A percentile compares a stretch with the other conserved stretches of the same genome.
These are phyloP conservation scores for Xylaria sp. DNA, from an alignment of 2,329 filamentous ascomycete genomes.

Conservation along the genomic window DNA sequence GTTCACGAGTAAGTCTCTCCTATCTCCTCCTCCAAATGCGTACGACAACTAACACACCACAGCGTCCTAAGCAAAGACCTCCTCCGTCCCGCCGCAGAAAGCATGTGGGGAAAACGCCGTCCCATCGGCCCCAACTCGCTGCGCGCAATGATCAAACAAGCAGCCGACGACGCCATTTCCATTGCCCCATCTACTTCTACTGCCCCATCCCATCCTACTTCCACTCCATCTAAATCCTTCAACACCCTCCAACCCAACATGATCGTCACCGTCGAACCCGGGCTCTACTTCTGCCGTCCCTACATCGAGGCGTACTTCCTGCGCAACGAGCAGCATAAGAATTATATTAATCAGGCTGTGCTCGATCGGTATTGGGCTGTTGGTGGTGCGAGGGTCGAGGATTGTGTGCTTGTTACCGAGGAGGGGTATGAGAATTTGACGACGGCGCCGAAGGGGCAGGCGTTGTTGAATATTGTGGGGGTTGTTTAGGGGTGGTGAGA, in stretches of 20 bases:
- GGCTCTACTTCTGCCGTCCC: slow-evolving; percentile 69
- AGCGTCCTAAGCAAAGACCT: slow-evolving; percentile 31
- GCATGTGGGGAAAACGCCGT: slow-evolving; percentile 31
- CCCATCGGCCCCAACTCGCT: slow-evolving; percentile 30
- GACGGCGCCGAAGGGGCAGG: slow-evolving; percentile 67
- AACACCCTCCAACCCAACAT: slow-evolving; percentile 52
- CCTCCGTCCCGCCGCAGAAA: slow-evolving; percentile 28
- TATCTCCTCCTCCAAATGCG: not conserved
- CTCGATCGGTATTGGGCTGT: slow-evolving; percentile 68
- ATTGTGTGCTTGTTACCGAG: slow-evolving; percentile 76
- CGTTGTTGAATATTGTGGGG: slow-evolving; percentile 53
- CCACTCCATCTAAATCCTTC: not conserved
- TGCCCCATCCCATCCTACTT: too few species aligned
- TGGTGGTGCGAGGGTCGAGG: slow-evolving; percentile 89
- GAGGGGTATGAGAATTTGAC: slow-evolving; percentile 80
- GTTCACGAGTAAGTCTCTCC: slow-evolving; percentile 47
- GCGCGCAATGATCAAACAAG: slow-evolving; percentile 30
- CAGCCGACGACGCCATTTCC: not conserved
- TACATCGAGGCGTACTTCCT: slow-evolving; percentile 68
- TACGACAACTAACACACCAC: slow-evolving; percentile 8
- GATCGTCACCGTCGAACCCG: slow-evolving; percentile 75
- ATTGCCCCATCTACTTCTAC: too few species aligned
- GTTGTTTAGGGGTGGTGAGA: not conserved
- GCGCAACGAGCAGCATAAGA: slow-evolving; percentile 50
- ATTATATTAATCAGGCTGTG: slow-evolving; percentile 60